Percentiles rank a stretch among this genome's conserved stretches.
Conservation (phyloP, 176 grass and related monocot genomes). For the Aegilops umbellulata region DNA sequence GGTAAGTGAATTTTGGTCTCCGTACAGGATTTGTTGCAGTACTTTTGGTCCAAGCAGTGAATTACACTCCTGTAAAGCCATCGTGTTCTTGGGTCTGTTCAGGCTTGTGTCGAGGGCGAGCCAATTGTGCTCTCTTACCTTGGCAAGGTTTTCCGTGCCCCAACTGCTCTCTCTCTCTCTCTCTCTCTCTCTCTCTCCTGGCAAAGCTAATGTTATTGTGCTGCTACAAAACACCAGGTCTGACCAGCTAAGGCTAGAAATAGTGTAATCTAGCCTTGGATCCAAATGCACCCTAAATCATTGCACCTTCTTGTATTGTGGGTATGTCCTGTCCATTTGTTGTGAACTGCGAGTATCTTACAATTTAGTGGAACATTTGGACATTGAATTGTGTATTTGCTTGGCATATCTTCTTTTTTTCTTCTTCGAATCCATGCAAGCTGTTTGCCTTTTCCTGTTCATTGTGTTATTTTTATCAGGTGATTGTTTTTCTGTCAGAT, state of each 20-base stretch:
- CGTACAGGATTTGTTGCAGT: background rate
- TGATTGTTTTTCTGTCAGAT: background rate
- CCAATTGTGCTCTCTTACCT: background rate
- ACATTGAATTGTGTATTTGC: background rate
- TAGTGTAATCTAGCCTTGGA: background rate
- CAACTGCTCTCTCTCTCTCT: background rate
- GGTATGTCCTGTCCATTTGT: background rate
- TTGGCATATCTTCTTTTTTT: background rate
- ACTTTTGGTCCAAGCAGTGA: slow-evolving; percentile 14
- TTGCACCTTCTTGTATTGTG: slow-evolving; percentile 10
- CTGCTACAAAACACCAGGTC: background rate
- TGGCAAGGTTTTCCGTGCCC: background rate
- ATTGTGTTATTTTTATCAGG: slow-evolving; percentile 15
- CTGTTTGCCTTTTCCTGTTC: slow-evolving; percentile 6
- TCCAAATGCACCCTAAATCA: background rate
- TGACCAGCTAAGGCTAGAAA: background rate
- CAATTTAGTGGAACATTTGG: background rate
- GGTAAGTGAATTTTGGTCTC: slow-evolving; percentile 38
- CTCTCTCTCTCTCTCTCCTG: background rate
- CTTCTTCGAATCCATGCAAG: slow-evolving; percentile 11
- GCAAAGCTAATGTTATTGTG: background rate
- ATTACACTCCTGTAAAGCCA: slow-evolving; percentile 7
- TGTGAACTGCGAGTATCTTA: background rate
- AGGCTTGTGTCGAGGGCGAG: background rate
- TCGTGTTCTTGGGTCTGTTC: slow-evolving; percentile 3